Base-by-base conservation (phyloP, 192 early-diverging fungal species). In the Coemansia furcata region DNA sequence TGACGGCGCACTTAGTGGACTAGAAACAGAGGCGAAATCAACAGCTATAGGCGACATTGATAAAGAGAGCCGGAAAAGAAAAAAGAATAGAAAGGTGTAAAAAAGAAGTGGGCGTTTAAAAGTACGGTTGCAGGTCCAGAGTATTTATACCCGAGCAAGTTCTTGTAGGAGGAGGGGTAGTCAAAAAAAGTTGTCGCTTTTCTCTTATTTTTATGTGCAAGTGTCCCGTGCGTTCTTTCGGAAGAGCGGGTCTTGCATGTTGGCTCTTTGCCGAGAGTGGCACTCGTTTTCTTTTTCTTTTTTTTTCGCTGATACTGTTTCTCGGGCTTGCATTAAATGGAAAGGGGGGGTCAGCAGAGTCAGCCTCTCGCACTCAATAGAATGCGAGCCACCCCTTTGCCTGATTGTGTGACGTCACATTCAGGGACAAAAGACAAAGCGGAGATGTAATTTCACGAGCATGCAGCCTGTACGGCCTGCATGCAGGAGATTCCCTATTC, bases 1-100 rank as follows among this genome's bases (percentile, higher is more conserved):
- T 8, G 67, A 21, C 17, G 39, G 26, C 32, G 43, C 21, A 30
- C 23, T 30, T 26, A 54, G 29, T 4, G 21, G 50, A 26, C 50
- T 54, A 54, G 50, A 54, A 26, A 32, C 50, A 9, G 38, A 59
- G 62, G 3, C 39, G 19, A 21, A 32, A 30, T 78, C 71, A 14
- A 78, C 21, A 9, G 70, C 63, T 23, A 78, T 54, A 2, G 76
- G 68, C 26, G 71, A 69, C 76, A 78, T 76, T 32, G 11, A 46
- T 47, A 15, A 52, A 37, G 21, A 37, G 17, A 15, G 19, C 37
- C 23, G 7, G 39, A 21, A 17, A 55, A 43, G 14, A 35, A 37
- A 42, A 11, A 57, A 37, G 11, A 47, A 6, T 19, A 14, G n/a
- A n/a, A 19, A 46, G 5, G 1, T 15, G 42, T 15, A 33, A 30